Evolutionary conservation across 768 basidiomycete species (phyloP).

Genomic region (Suillus occidentalis): DNA sequence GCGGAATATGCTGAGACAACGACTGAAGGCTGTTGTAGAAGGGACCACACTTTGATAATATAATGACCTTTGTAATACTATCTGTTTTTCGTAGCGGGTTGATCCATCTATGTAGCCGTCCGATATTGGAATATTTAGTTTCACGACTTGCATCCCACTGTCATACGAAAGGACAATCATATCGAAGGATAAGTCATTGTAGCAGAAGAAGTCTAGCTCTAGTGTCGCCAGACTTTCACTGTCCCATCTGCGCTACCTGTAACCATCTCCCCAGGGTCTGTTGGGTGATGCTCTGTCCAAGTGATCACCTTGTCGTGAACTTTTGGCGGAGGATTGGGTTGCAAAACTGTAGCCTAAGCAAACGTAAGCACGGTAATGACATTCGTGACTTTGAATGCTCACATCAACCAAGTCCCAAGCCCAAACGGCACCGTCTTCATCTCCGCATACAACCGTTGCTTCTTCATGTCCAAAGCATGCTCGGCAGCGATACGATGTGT

Average conservation of each 20-base stretch:
- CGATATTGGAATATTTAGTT: background rate
- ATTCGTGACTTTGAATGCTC: conserved; percentile 26
- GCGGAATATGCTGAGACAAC: conserved; percentile 27
- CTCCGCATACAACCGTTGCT: conserved; percentile 79
- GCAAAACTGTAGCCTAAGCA: conserved; percentile 63
- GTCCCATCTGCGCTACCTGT: conserved; percentile 91
- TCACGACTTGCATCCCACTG: background rate
- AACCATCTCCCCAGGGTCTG: conserved; percentile 77
- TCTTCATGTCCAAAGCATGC: conserved; percentile 85
- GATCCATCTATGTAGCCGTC: background rate
- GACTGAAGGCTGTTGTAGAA: conserved; percentile 31
- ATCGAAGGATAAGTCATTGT: background rate
- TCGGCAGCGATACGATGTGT: conserved; percentile 74
- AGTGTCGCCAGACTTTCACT: conserved; percentile 82
- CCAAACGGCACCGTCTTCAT: conserved; percentile 89
- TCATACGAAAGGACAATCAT: background rate
- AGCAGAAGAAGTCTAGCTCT: conserved; percentile 18
- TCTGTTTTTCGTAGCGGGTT: background rate
- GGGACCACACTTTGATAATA: conserved; percentile 21
- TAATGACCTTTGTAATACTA: conserved; percentile 21
- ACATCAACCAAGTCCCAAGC: conserved; percentile 94
- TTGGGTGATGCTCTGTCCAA: conserved; percentile 91
- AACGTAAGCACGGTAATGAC: conserved; percentile 7
- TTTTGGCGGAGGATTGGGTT: conserved; percentile 73
- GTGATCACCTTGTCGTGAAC: conserved; percentile 84